Evolutionary conservation across 2,329 filamentous ascomycete genomes (phyloP), one percentile per base, ranked within the genome.

Genomic region (Aspergillus transmontanensis): DNA sequence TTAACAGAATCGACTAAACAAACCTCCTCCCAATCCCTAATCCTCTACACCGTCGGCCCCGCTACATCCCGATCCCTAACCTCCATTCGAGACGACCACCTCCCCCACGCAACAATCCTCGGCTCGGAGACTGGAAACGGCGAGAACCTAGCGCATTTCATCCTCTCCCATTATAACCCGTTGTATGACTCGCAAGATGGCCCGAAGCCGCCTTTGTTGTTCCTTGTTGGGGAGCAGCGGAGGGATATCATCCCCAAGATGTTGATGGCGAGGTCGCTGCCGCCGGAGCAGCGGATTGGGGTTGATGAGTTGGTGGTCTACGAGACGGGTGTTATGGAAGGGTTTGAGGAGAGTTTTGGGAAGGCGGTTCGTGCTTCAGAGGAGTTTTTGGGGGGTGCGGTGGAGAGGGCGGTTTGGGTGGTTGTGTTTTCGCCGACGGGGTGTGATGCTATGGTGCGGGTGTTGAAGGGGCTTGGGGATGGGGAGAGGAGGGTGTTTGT

Each of bases 211-310:
- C 85, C 90, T 0, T 76, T 98, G 6, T 80, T 98, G 1, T 99
- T 98, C 76, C 85, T 96, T 16, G 93, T 96, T 0, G 95, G 95
- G 23, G 94, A 97, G 75, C 91, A 94, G 74, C 86, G 93, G 60
- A 83, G 95, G 51, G 95, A 98, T 75, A 88, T 97, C 68, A 97
- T 99, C 66, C 94, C 95, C 1, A 91, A 86, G 70, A 92, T 87
- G 1, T 81, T 98, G 43, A 91, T 89, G 82, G 84, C 86, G 45
- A 73, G 81, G 0, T 70, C 74, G 0, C 78, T 93, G 10, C 76
- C 84, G 0, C 66, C 74, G 0, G 73, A 81, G 16, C 76, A 78
- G 58, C 82, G 86, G 56, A 90, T 95, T 26, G 78, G 77, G 9
- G 90, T 98, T 1, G 86, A 90, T 43, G 94, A 98, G 77, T 74